Evolutionary conservation across 2,329 filamentous ascomycete genomes (phyloP), one percentile per base, ranked within the genome.

Genomic region (Coniochaeta sp.): DNA sequence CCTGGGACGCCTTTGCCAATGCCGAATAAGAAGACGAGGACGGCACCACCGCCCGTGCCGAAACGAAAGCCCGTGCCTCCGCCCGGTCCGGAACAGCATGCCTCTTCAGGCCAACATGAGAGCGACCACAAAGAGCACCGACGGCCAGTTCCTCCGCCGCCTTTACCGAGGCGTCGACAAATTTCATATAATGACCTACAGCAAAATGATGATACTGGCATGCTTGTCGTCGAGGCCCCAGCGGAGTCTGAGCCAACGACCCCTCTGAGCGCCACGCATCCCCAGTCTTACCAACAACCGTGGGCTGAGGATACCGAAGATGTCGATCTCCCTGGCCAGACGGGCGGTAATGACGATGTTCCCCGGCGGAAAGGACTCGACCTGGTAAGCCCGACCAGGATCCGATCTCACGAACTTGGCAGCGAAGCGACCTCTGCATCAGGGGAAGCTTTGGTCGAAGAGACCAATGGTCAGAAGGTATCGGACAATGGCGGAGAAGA

Each of bases 1-100:
- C 88, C 87, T 2, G 91, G 90, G 2, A 84, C 79, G 42, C 90
- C 91, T 3, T 75, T 95, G 1, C 90, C 91, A 2, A 81, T 75
- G 38, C 86, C 85, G 1, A 81, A 83, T 31, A 79, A 75, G 51
- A 78, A 74, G 52, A 77, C 80, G 6, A 82, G 79, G 61, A 77
- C 79, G 42, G 78, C 76, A 47, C 72, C 78, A 14, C 78, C 75
- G 53, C 74, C 74, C 26, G 73, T 84, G 1, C 80, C 84, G 3
- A 85, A 81, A 62, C 75, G 86, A n/a, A 89, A 86, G 60, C 76
- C 82, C 2, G 68, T 86, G 8, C 69, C 78, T 32, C 66, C 76
- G 18, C 67, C 75, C 20, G 40, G 53, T 7, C 30, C 56, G 3
- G 55, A 55, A 20, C 55, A 61, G 24, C 55, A 54, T 12, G 52